phyloP scores from a whole-genome alignment of 305 asterid species.

The Caryopteris hybrid region DNA sequence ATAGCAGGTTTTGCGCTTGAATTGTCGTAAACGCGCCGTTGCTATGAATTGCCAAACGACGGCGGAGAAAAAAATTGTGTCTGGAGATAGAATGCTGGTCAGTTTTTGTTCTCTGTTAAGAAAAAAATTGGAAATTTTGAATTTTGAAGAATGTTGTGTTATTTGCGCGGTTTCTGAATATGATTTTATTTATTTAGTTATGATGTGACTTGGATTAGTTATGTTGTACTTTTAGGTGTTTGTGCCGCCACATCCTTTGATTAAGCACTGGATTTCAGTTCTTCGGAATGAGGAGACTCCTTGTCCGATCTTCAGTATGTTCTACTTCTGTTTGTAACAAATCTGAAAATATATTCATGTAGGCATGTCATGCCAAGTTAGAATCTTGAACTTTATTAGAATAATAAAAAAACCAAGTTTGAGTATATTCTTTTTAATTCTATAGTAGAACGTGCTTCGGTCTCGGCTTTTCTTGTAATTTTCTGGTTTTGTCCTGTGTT shows the following conservation, averaged over 20 bases:
- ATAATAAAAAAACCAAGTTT: background rate
- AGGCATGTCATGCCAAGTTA: background rate
- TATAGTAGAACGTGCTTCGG: conserved; percentile 2
- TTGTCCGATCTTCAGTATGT: conserved; percentile 49
- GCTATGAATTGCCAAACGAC: conserved; percentile 36
- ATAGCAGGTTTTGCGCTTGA: conserved; percentile 28
- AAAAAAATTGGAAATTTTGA: background rate
- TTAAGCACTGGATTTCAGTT: conserved; percentile 97
- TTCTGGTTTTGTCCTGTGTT: background rate
- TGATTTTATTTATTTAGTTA: background rate
- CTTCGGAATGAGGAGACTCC: conserved; percentile 93
- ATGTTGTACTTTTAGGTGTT: conserved; percentile 41
- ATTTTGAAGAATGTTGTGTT: background rate
- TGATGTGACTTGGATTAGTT: background rate
- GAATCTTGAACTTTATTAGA: background rate
- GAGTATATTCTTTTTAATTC: background rate
- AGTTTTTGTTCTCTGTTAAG: no score
- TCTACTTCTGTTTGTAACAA: background rate
- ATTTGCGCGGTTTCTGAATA: background rate
- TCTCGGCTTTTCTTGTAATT: background rate
- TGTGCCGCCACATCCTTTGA: conserved; percentile 95
- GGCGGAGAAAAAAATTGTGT: conserved; percentile 32
- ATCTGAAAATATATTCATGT: background rate
- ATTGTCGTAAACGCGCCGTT: conserved; percentile 28
- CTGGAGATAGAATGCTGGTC: conserved; percentile 69